phyloP scores from a whole-genome alignment of 352 stramenopile genomes.

The Aphanomyces cochlioides region DNA sequence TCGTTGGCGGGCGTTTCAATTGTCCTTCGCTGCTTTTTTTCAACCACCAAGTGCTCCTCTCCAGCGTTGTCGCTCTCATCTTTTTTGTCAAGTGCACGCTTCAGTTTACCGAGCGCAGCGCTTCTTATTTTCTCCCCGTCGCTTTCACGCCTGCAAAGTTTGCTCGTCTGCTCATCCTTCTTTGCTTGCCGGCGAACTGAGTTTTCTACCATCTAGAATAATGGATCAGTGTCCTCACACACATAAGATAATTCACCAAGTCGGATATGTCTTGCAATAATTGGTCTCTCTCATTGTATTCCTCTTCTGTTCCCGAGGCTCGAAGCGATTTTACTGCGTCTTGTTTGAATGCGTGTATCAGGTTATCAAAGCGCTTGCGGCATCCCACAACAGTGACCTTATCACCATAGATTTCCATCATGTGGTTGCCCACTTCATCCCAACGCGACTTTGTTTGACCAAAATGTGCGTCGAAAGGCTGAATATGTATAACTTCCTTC shows the following conservation, averaged over 20 bases:
- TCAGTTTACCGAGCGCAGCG: background rate
- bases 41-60: background rate
- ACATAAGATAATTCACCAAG: background rate
- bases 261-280: slow-evolving; percentile 13
- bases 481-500: background rate
- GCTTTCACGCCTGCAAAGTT: background rate
- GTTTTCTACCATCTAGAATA: background rate
- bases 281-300: slow-evolving; percentile 2
- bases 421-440: background rate
- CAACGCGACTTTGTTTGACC: background rate
- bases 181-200: background rate
- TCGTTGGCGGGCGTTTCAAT: background rate
- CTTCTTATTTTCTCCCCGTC: background rate
- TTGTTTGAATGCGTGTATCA: slow-evolving; percentile 2
- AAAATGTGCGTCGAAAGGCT: background rate
- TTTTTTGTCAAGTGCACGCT: background rate
- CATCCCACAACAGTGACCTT: background rate
- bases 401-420: background rate
- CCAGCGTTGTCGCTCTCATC: background rate
- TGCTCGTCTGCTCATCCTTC: slow-evolving; percentile 2
- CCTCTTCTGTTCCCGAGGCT: slow-evolving; percentile 6
- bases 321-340: background rate
- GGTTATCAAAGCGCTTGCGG: slow-evolving; percentile 8
- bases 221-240: background rate
- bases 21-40: background rate